phyloP scores from a whole-genome alignment of 2,329 filamentous ascomycete genomes.

The Exophiala aquamarina region DNA sequence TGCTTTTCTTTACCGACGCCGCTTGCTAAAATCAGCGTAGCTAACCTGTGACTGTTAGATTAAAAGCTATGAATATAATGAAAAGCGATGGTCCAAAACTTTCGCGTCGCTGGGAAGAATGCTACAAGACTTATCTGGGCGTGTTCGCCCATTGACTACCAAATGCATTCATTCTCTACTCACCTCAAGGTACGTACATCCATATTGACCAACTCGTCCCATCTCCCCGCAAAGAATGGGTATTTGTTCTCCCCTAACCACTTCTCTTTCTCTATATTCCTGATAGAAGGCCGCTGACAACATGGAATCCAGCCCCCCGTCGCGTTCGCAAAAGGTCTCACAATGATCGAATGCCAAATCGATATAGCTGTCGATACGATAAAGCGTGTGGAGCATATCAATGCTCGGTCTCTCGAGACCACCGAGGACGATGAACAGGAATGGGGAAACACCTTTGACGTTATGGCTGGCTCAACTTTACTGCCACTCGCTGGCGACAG shows the following conservation, averaged over 20 bases:
- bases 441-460: constrained; percentile 53
- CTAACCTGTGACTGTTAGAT: too few species aligned
- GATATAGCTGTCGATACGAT: constrained; percentile 51
- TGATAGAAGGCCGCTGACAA: too few species aligned
- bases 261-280: too few species aligned
- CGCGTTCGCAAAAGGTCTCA: constrained; percentile 34
- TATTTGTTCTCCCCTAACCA: too few species aligned
- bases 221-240: too few species aligned
- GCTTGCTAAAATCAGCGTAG: too few species aligned
- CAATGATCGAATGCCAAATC: constrained; percentile 50
- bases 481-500: constrained; percentile 52
- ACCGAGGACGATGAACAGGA: constrained; percentile 43
- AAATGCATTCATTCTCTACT: constrained; percentile 55
- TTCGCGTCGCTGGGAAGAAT: constrained; percentile 37
- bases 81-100: constrained; percentile 34
- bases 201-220: neutral
- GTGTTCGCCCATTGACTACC: constrained; percentile 43
- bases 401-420: constrained; percentile 53
- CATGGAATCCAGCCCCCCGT: too few species aligned
- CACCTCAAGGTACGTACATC: constrained; percentile 44
- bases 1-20: too few species aligned
- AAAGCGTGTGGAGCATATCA: constrained; percentile 45
- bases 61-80: constrained; percentile 42
- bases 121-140: constrained; percentile 44
- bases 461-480: constrained; percentile 46